Conservation (phyloP, 2,329 filamentous ascomycete genomes). For the Eutypa lata region DNA sequence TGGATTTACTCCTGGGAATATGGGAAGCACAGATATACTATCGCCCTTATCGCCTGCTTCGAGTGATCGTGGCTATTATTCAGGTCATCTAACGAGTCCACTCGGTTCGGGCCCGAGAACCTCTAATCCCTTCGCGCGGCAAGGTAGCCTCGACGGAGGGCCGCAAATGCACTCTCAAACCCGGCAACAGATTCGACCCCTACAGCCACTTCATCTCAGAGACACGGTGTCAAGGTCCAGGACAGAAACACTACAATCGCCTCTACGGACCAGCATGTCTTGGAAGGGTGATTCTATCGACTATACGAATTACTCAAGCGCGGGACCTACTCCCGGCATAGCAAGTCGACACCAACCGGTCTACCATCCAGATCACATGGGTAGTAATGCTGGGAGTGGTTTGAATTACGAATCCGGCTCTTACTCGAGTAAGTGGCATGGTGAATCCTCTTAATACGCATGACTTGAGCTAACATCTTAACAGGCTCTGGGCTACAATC, state of each 20-base stretch:
- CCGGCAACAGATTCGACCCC: conserved; percentile 45
- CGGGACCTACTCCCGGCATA: conserved; percentile 44
- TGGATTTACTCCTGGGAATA: conserved; percentile 55
- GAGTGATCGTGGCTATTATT: conserved; percentile 53
- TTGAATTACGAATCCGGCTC: conserved; percentile 48
- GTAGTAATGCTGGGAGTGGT: conserved; percentile 36
- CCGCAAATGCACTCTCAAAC: conserved; percentile 45
- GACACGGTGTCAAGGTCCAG: conserved; percentile 56
- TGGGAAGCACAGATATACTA: conserved; percentile 52
- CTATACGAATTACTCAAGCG: conserved; percentile 50
- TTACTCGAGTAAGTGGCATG: conserved; percentile 46
- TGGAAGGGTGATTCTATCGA: conserved; percentile 62
- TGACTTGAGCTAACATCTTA: not conserved
- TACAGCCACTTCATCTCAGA: conserved; percentile 57
- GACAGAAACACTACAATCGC: conserved; percentile 57
- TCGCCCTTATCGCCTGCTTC: conserved; percentile 56
- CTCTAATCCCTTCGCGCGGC: conserved; percentile 51
- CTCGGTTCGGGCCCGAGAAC: conserved; percentile 46
- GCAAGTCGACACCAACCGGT: conserved; percentile 45
- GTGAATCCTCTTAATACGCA: conserved; percentile 1
- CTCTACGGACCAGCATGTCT: conserved; percentile 57
- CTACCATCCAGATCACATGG: conserved; percentile 49
- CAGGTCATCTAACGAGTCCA: conserved; percentile 44
- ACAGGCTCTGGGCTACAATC: conserved; percentile 46
- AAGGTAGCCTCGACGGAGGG: conserved; percentile 42